These are phyloP conservation scores for Pythium rishiriense DNA, from an alignment of 352 stramenopile species.

Conservation along the genomic window DNA sequence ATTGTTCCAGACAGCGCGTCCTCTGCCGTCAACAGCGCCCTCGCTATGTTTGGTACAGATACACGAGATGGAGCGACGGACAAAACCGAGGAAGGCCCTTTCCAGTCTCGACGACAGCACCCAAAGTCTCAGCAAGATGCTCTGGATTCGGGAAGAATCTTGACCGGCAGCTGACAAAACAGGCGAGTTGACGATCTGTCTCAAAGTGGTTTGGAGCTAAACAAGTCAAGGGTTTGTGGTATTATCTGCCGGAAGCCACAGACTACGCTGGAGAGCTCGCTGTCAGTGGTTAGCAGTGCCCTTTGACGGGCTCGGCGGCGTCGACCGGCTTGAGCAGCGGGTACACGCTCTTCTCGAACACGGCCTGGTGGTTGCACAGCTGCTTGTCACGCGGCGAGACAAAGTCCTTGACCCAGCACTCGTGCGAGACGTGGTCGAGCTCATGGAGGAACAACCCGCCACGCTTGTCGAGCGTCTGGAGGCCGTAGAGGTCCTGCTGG, in stretches of 20 bases:
- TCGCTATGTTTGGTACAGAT: neutral
- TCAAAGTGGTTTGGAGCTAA: too few relatives aligned
- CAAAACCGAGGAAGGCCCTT: too few relatives aligned
- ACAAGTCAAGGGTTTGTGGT: too few relatives aligned
- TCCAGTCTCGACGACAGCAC: too few relatives aligned
- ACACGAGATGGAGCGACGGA: too few relatives aligned
- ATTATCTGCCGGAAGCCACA: too few relatives aligned
- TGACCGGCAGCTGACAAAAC: too few relatives aligned
- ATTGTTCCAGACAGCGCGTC: too few relatives aligned
- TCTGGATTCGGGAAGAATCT: too few relatives aligned
- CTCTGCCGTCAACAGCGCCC: neutral
- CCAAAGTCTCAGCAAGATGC: too few relatives aligned
- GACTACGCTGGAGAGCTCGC: too few relatives aligned
- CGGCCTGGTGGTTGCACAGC: neutral
- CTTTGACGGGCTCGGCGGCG: neutral
- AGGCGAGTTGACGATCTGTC: too few relatives aligned
- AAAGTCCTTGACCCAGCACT: slow-evolving; percentile 33
- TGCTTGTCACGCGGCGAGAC: neutral
- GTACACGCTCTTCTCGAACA: slow-evolving; percentile 4
- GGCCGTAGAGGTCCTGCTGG: slow-evolving; percentile 33
- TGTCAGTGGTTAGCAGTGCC: neutral
- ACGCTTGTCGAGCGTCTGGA: slow-evolving; percentile 34
- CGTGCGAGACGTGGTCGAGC: slow-evolving; percentile 28
- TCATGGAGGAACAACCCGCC: slow-evolving; percentile 26
- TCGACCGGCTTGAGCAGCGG: neutral